Evolutionary conservation across 31 red algal species (phyloP).

Genomic region (Pterothamnion heteromorphum): DNA sequence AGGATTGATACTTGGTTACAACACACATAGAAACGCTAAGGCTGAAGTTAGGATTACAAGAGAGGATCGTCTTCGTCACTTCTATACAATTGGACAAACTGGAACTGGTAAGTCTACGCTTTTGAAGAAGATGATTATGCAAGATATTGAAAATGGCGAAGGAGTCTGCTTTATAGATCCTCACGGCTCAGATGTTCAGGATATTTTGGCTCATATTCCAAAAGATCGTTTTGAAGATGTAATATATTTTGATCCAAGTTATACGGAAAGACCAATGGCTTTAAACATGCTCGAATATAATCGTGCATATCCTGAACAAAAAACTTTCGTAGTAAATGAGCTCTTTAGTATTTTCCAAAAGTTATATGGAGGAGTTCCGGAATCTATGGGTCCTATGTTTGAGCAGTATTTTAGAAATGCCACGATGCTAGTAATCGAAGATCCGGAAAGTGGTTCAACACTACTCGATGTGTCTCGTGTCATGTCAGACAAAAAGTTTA

Average conservation of each 20-base stretch:
- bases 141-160: slow-evolving; percentile 19
- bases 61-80: neutral
- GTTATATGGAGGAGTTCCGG: neutral
- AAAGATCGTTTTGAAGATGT: neutral
- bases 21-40: neutral
- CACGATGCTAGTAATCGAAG: neutral
- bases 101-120: neutral
- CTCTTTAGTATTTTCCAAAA: neutral
- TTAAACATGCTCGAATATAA: neutral
- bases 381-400: neutral
- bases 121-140: slow-evolving; percentile 1
- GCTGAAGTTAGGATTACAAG: neutral
- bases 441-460: neutral
- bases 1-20: neutral
- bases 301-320: neutral
- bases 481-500: neutral
- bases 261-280: neutral
- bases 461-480: neutral
- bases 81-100: slow-evolving; percentile 1
- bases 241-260: slow-evolving; percentile 2
- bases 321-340: slow-evolving; percentile 1
- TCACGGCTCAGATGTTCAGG: neutral
- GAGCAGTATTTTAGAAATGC: slow-evolving; percentile 18
- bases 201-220: slow-evolving; percentile 18
- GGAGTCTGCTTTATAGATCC: slow-evolving; percentile 21